Percentiles rank a stretch among this genome's conserved stretches.
Conservation (phyloP, 306 rosid genomes). For the Macrotyloma uniflorum region DNA sequence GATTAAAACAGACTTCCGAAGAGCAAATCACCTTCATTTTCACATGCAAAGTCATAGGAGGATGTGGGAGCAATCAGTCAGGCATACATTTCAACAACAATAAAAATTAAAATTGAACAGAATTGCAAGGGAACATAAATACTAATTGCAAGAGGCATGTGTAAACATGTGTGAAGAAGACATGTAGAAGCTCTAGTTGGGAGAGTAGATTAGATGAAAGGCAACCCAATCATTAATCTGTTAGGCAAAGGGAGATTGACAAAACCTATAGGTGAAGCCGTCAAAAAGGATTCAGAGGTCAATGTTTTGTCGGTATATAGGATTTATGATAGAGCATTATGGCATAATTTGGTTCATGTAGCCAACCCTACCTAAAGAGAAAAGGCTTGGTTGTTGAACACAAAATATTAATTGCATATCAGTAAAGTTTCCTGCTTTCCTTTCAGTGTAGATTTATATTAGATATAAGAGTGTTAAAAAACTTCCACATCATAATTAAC, state of each 20-base stretch:
- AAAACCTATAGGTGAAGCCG: neutral
- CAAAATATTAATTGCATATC: neutral
- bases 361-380: neutral
- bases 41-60: neutral
- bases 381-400: neutral
- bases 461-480: neutral
- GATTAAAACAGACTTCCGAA: constrained; percentile 1
- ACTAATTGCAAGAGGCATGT: neutral
- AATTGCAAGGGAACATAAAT: constrained; percentile 15
- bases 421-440: neutral
- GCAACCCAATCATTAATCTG: neutral
- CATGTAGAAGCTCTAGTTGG: neutral
- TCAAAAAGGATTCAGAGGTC: neutral
- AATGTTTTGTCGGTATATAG: neutral
- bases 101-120: neutral
- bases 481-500: constrained; percentile 23
- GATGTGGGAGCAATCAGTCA: neutral
- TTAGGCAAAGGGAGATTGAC: neutral
- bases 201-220: neutral
- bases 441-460: neutral
- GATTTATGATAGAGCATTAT: neutral
- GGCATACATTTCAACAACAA: constrained; percentile 1
- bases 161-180: neutral
- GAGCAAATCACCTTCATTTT: neutral
- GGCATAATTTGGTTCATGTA: neutral